Evolutionary conservation across 805 yeast genomes (phyloP).

Genomic region (Wickerhamomyces bovis): DNA sequence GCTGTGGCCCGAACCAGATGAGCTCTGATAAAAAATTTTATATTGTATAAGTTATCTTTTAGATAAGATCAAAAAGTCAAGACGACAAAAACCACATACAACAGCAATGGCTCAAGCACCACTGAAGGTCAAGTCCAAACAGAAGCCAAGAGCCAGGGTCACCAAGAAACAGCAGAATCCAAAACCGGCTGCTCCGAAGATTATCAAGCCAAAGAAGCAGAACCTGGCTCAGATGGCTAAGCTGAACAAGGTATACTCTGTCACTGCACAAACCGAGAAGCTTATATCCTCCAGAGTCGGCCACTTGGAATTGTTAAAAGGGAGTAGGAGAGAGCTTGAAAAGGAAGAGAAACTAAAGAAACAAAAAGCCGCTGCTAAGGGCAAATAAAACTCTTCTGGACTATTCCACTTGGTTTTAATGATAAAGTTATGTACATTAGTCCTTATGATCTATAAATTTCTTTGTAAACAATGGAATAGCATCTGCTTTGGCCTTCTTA

Average conservation of each 20-base stretch:
- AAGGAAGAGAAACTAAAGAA: conserved; percentile 44
- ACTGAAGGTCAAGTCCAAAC: conserved; percentile 43
- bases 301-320: conserved; percentile 85
- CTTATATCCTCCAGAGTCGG: conserved; percentile 87
- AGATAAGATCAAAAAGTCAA: neutral
- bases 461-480: conserved; percentile 10
- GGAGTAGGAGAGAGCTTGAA: conserved; percentile 80
- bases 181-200: conserved; percentile 69
- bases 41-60: neutral
- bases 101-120: conserved; percentile 68
- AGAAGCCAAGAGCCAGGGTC: conserved; percentile 30
- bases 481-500: conserved; percentile 4
- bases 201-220: conserved; percentile 60
- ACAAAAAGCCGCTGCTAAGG: conserved; percentile 20
- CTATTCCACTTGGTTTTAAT: neutral
- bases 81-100: neutral
- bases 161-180: conserved; percentile 62
- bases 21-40: neutral
- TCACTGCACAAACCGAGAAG: conserved; percentile 69
- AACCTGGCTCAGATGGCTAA: conserved; percentile 45
- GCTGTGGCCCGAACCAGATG: neutral
- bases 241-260: conserved; percentile 44
- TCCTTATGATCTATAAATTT: conserved; percentile 1
- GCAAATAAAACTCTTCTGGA: conserved; percentile 2
- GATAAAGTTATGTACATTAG: neutral